Base-by-base conservation (phyloP, 768 basidiomycete genomes). In the Omphalotus guepiniiformis region DNA sequence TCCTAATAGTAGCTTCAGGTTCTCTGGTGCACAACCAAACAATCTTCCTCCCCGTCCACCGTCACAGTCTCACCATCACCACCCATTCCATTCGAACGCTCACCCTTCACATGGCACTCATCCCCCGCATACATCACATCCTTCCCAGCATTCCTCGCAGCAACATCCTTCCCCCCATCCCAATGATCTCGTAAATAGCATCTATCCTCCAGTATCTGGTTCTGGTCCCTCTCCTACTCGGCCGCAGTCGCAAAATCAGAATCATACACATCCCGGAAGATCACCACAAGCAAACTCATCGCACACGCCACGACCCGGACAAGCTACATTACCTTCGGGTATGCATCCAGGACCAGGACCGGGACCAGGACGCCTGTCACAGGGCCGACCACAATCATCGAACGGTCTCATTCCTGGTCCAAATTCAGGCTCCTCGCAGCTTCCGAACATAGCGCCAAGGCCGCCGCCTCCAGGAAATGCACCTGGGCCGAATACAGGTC, bases 241-340 rank as follows among this genome's bases (percentile, higher is more conserved):
- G 32, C 81, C 82, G 19, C 81, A 77, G 42, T 82, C 82, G 3
- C 83, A 83, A 49, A 80, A 78, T 2, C 79, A 78, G 48, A 66
- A 63, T 16, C 68, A 41, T 26, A 8, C 23, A 2, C 39, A 22
- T 7, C 23, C 6, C 25, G 39, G 22, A 5, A 23, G n/a, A 41
- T 27, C 19, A 26, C n/a, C 39, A 21, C 39, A 39, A 19, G 12
- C n/a, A 12, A 15, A 12, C 21, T 5, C 15, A 6, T 23, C 39
- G 19, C 39, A 39, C 8, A 13, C 6, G 21, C 39, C 39, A 23
- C 39, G 21, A 39, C 18, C 19, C 21, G 11, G 21, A 22, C 39
- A 39, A 25, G 18, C 39, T 23, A 13, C 39, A 4, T 6, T 37
- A 37, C 35, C 35, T 6, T 21, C 35, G 21, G n/a, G 21, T 37